Percentiles rank a stretch among this genome's conserved stretches.
phyloP scores from a whole-genome alignment of 164 flowering plant genomes.

The Paratinospora sagittata region DNA sequence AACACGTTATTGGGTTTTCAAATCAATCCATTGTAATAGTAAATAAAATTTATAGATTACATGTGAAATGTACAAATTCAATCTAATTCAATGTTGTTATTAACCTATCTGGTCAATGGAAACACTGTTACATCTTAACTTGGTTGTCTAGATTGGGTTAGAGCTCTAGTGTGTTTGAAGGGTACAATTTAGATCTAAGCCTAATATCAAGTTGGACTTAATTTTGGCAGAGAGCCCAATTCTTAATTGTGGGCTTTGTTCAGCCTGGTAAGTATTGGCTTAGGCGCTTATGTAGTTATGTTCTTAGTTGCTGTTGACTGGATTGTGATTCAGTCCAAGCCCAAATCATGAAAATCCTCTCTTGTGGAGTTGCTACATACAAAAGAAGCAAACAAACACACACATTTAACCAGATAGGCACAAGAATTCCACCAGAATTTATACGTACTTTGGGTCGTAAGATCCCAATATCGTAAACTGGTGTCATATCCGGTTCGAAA shows the following conservation, averaged over 20 bases:
- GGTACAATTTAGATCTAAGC: neutral
- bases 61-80: neutral
- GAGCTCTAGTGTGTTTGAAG: neutral
- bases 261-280: neutral
- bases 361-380: neutral
- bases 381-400: neutral
- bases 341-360: neutral
- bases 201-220: neutral
- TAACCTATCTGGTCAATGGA: neutral
- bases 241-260: neutral
- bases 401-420: constrained; percentile 5
- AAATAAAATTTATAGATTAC: neutral
- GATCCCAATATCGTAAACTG: constrained; percentile 60
- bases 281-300: neutral
- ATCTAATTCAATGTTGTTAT: neutral
- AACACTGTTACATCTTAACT: neutral
- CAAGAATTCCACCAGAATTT: constrained; percentile 1
- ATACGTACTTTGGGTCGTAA: constrained; percentile 38
- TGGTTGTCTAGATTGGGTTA: neutral
- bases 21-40: neutral
- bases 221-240: neutral
- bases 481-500: constrained; percentile 50
- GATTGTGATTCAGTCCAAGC: neutral
- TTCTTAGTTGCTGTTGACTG: neutral
- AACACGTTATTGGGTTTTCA: neutral